Conservation (phyloP, 2,329 filamentous ascomycete genomes). For the Aspergillus tubingensis region DNA sequence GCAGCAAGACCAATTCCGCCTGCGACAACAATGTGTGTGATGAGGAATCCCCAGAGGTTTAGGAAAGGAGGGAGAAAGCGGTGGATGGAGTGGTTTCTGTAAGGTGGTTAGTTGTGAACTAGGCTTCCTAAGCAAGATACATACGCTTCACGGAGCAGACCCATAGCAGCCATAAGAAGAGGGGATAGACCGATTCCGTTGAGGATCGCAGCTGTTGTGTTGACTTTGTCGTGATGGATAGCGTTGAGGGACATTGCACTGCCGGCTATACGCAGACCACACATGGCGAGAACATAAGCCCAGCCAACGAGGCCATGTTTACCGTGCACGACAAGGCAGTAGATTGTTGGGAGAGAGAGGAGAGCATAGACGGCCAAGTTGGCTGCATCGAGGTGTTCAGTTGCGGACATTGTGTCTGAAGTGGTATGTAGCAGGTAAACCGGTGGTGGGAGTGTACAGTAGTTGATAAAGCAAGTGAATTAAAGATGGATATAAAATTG, state of each 20-base stretch:
- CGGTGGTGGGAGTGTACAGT: too few species aligned
- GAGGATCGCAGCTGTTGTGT: background rate
- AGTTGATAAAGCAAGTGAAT: too few species aligned
- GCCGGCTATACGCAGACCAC: constrained; percentile 9
- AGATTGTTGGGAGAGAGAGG: background rate
- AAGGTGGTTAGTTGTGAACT: background rate
- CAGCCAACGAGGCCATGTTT: constrained; percentile 6
- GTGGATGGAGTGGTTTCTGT: background rate
- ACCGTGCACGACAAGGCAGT: background rate
- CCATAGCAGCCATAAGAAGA: background rate
- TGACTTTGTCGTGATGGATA: background rate
- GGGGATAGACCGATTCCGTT: background rate
- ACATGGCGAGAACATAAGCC: constrained; percentile 9
- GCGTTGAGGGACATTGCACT: constrained; percentile 7
- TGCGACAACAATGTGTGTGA: background rate
- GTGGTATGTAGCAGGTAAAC: too few species aligned
- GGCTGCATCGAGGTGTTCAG: background rate
- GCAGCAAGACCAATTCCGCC: background rate
- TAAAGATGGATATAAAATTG: too few species aligned
- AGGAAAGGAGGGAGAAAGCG: background rate
- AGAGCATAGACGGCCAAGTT: background rate
- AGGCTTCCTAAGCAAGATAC: rapidly evolving
- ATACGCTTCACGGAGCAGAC: background rate
- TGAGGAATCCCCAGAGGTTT: background rate
- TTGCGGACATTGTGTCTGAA: background rate